phyloP scores from a whole-genome alignment of 805 yeast genomes.

The Torulaspora gathmanii region DNA sequence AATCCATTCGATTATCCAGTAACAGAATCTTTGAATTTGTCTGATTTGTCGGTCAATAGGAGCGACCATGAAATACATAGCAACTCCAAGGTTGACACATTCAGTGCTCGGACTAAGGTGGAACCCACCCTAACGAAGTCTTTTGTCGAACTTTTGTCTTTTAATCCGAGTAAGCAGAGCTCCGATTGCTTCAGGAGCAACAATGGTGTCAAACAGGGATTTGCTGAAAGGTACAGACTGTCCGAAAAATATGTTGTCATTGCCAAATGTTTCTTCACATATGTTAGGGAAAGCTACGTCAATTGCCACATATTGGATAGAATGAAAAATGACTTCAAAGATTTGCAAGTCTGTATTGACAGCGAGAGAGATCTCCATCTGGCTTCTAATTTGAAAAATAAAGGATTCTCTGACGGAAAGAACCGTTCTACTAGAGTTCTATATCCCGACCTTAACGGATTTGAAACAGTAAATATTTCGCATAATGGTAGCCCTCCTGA shows the following conservation, averaged over 20 bases:
- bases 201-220: conserved; percentile 20
- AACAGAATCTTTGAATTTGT: neutral
- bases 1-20: conserved; percentile 10
- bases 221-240: conserved; percentile 30
- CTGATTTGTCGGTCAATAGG: neutral
- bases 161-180: neutral
- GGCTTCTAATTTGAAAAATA: neutral
- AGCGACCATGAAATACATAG: neutral
- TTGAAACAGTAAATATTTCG: neutral
- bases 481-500: conserved; percentile 5
- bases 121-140: conserved; percentile 9
- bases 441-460: neutral
- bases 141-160: conserved; percentile 10
- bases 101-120: neutral
- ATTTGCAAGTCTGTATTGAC: conserved; percentile 20
- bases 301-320: conserved; percentile 30
- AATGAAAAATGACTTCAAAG: conserved; percentile 25
- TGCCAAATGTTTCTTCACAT: conserved; percentile 27
- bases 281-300: conserved; percentile 23
- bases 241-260: conserved; percentile 29
- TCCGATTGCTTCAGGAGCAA: neutral
- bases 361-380: conserved; percentile 1
- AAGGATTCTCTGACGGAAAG: neutral
- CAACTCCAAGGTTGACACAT: too few relatives aligned
- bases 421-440: neutral